Evolutionary conservation across 441 rosid genomes (phyloP), one percentile per base, ranked within the genome.

Genomic region (Adansonia grandidieri): DNA sequence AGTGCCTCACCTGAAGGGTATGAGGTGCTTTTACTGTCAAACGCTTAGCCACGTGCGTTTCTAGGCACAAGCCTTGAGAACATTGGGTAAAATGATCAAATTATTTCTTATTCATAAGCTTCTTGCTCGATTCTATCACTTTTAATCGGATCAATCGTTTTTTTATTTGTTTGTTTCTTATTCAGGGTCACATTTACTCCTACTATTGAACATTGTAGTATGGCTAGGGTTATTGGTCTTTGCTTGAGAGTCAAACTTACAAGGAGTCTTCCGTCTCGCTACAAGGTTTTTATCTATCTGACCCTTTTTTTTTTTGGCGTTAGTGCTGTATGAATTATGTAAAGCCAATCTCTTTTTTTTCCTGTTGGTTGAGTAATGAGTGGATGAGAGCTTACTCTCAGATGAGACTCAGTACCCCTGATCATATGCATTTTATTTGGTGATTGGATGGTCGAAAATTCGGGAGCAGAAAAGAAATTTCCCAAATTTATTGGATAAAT

Each of bases 101-200:
- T 57, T 45, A n/a, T 32, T 37, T 10, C 28, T 61, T 15, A 47
- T 37, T 40, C 6, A 57, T 63, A 14, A 5, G 50, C n/a, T 19
- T 24, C 20, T 32, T 57, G 1, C 22, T 44, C 37, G 61, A 17
- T 20, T 19, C 6, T 71, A 47, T 58, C 73, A 13, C 4, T 11
- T 45, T 79, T 4, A 62, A 47, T 37, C n/a, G 15, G 37, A 19
- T 37, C 20, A 14, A 44, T 62, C 20, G 28, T 50, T 20, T 44
- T 48, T 19, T 40, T 50, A 37, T 54, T 71, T 28, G 20, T 60
- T 22, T 73, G 51, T 82, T 51, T 68, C 40, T 79, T 69, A 42
- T 83, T 67, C 85, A 96, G 98, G 87, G 92, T 96, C 79, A 91
- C 97, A 19, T 94, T 96, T 74, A 94, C 96, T 77, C 99, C 99